These are phyloP conservation scores for Ramicandelaber brevisporus DNA, from an alignment of 192 early-diverging fungal species.

Conservation along the genomic window DNA sequence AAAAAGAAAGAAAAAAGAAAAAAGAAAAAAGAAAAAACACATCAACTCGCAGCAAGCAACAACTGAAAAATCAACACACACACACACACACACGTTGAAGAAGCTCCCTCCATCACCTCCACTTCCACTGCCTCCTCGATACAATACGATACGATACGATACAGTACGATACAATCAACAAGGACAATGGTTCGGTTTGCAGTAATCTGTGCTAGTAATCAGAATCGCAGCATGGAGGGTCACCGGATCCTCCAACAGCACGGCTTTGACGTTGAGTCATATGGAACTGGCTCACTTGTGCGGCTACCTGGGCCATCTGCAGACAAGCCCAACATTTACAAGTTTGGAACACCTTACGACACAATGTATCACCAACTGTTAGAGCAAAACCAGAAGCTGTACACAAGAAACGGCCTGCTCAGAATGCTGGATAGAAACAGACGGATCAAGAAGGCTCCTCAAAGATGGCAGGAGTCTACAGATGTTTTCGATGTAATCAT, in stretches of 20 bases:
- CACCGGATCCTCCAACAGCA: conserved; percentile 47
- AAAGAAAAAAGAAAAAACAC: no score
- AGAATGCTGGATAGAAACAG: conserved; percentile 84
- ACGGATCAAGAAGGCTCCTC: conserved; percentile 71
- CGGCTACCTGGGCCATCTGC: conserved; percentile 67
- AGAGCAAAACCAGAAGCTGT: conserved; percentile 35
- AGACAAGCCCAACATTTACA: conserved; percentile 72
- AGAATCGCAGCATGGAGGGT: conserved; percentile 94
- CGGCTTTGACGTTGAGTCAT: conserved; percentile 66
- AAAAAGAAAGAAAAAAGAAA: no score
- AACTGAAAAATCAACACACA: no score
- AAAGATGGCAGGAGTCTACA: conserved; percentile 54
- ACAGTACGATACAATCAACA: no score
- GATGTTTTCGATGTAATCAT: conserved; percentile 74
- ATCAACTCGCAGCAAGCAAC: no score
- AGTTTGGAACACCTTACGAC: conserved; percentile 81
- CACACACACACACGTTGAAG: no score
- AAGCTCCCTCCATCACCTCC: no score
- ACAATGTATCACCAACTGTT: conserved; percentile 64
- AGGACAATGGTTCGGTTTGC: conserved; percentile 62
- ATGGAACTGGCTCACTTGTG: conserved; percentile 75
- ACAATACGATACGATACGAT: no score
- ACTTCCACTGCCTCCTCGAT: no score
- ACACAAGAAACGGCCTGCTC: conserved; percentile 69
- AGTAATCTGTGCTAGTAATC: conserved; percentile 90